phyloP scores from a whole-genome alignment of 495 filamentous ascomycete genomes.

The Friedmanniomyces endolithicus region DNA sequence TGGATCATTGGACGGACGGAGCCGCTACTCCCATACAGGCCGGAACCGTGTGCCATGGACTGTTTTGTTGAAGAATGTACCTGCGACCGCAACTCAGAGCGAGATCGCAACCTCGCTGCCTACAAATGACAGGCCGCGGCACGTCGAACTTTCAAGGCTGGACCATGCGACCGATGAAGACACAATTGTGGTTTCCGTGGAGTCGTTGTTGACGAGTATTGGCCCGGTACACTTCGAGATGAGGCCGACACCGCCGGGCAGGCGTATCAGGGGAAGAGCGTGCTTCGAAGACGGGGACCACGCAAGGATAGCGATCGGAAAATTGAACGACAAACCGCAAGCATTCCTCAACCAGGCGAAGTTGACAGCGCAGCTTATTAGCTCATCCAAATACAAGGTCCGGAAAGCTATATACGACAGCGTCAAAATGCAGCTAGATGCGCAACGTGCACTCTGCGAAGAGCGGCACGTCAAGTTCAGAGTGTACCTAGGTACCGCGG shows the following conservation, averaged over 20 bases:
- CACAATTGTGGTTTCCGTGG: not conserved
- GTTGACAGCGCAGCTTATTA: not conserved
- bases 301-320: not conserved
- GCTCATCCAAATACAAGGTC: not conserved
- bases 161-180: not conserved
- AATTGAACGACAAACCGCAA: not conserved
- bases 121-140: not conserved
- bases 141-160: not conserved
- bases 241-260: not conserved
- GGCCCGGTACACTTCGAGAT: not conserved
- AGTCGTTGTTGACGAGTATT: not conserved
- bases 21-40: too few relatives aligned
- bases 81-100: not conserved
- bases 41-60: not conserved
- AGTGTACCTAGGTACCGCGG: not conserved
- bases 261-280: not conserved
- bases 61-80: not conserved
- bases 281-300: not conserved
- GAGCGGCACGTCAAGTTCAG: not conserved
- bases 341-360: not conserved
- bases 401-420: not conserved
- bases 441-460: not conserved
- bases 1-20: too few relatives aligned
- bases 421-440: not conserved
- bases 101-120: not conserved